Percentiles rank a stretch among this genome's conserved stretches.
These are phyloP conservation scores for Arthroderma sp. DNA, from an alignment of 2,329 filamentous ascomycete genomes.

Conservation along the genomic window DNA sequence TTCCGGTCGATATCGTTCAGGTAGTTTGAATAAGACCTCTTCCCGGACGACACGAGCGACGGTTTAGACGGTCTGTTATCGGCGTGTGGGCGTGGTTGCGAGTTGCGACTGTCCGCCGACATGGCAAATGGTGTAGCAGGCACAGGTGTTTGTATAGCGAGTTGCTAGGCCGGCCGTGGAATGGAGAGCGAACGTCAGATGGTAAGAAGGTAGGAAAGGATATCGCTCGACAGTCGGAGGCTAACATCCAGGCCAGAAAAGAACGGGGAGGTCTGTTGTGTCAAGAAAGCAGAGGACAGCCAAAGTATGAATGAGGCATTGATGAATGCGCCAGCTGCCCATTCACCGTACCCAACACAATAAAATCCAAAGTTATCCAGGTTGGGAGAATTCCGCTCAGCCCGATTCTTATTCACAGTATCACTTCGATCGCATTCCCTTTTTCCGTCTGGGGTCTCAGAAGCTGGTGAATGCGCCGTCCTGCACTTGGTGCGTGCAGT, in stretches of 20 bases:
- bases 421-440: not conserved
- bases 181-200: not conserved
- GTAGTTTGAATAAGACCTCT: constrained; percentile 14
- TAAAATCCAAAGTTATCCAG: not conserved
- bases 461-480: not conserved
- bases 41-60: constrained; percentile 8
- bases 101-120: constrained; percentile 12
- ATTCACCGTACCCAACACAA: constrained; percentile 2
- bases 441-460: not conserved
- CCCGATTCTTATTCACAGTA: not conserved
- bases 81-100: constrained; percentile 8
- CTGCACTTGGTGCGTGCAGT: too few relatives aligned
- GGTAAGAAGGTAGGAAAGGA: not conserved
- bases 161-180: not conserved
- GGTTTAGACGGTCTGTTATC: constrained; percentile 9
- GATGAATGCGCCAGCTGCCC: constrained; percentile 10
- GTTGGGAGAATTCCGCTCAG: not conserved
- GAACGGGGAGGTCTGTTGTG: not conserved
- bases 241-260: constrained; percentile 1
- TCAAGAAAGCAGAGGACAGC: not conserved
- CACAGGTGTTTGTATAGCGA: constrained; percentile 1
- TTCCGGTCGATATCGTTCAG: constrained; percentile 22
- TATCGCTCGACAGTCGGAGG: constrained; percentile 4
- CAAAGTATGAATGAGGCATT: constrained; percentile 1
- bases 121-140: constrained; percentile 12